Base-by-base conservation (phyloP, 2,329 filamentous ascomycete genomes). In the Xylariales sp. region DNA sequence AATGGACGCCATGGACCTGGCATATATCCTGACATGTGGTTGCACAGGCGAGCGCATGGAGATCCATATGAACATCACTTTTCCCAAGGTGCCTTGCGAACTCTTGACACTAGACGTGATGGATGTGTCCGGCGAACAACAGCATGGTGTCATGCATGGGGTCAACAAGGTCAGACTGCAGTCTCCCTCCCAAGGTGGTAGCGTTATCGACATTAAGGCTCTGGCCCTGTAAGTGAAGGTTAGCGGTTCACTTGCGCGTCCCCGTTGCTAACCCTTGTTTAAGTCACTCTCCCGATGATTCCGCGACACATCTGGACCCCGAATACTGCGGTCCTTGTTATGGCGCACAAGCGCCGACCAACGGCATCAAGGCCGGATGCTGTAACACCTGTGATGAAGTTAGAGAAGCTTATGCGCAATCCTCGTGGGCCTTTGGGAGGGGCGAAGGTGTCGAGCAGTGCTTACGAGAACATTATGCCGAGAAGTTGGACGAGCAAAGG, bases 351-450 rank as follows among this genome's bases (percentile, higher is more conserved):
- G 59, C 88, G 2, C 91, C 93, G 0, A 46, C 71, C 12, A 83
- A 76, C 48, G 88, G 81, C 14, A 59, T 70, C 48, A 97, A 96
- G 68, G 45, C 78, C n/a, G 89, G 88, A 44, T 98, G 93, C 72
- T 98, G 93, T 68, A 94, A 93, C 63, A 96, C 89, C 32, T 98
- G 93, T 64, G 89, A 95, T 56, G 93, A 98, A 65, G 93, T 98
- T 22, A 80, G 91, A 54, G 89, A 97, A 59, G 93, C 93, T 3
- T 98, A 98, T 61, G 89, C 90, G 21, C 73, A 80, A 49, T 80
- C 86, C 19, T 88, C 84, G 10, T 98, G 93, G 93, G 90, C 89
- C 6, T 98, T 98, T 59, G 91, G 91, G 25, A 80, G 85, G 48
- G 93, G 93, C 55, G 87, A 95, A 58, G 84, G 84, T 45, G 90